Evolutionary conservation across 2,329 filamentous ascomycete species (phyloP).

Genomic region (Aureobasidium subglaciale): DNA sequence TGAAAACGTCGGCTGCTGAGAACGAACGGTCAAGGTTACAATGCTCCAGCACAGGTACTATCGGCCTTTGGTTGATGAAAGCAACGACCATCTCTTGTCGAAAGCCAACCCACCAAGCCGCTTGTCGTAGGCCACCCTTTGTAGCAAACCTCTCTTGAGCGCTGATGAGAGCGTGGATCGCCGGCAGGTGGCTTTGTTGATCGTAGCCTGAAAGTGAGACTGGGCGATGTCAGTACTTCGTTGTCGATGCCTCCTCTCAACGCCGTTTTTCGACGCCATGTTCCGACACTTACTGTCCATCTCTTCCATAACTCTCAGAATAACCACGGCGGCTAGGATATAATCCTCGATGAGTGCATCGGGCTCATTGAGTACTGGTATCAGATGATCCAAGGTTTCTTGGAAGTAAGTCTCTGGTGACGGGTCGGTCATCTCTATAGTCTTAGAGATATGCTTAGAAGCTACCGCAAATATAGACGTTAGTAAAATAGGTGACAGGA

Average conservation of each 20-base stretch:
- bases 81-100: conserved; percentile 55
- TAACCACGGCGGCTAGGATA: conserved; percentile 49
- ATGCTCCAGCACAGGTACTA: conserved; percentile 47
- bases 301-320: conserved; percentile 52
- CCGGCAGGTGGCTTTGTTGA: conserved; percentile 25
- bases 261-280: no score
- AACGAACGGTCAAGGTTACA: conserved; percentile 47
- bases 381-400: conserved; percentile 46
- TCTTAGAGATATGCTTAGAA: conserved; percentile 47
- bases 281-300: conserved; percentile 38
- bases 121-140: conserved; percentile 36
- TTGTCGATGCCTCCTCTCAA: no score
- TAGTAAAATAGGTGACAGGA: conserved; percentile 45
- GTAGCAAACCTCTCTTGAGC: conserved; percentile 27
- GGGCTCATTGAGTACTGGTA: conserved; percentile 39
- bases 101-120: conserved; percentile 52
- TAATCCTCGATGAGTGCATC: conserved; percentile 42
- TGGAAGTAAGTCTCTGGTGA: conserved; percentile 49
- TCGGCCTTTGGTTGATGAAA: conserved; percentile 32
- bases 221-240: neutral
- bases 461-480: conserved; percentile 53
- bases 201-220: conserved; percentile 15
- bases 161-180: conserved; percentile 30
- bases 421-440: conserved; percentile 37
- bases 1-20: conserved; percentile 43